These are phyloP conservation scores for Schoenoplectus tabernaemontani DNA, from an alignment of 202 grass and related monocot species.

Conservation along the genomic window DNA sequence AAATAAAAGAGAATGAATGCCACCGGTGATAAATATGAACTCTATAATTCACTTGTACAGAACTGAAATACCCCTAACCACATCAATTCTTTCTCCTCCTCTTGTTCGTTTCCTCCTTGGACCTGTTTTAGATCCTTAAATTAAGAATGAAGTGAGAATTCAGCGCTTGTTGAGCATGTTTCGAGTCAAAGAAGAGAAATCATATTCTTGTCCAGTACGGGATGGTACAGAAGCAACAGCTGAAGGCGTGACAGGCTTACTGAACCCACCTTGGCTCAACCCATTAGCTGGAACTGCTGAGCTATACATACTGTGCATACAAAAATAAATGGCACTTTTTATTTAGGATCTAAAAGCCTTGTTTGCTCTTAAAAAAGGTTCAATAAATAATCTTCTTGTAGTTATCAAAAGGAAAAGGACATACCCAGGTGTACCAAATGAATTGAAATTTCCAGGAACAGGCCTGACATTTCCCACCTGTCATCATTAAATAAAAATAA, in stretches of 20 bases:
- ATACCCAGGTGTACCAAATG: conserved; percentile 61
- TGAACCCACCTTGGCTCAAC: conserved; percentile 17
- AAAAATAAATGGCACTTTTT: neutral
- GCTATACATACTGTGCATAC: conserved; percentile 35
- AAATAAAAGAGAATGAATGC: conserved; percentile 11
- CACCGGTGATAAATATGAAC: neutral
- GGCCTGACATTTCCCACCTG: conserved; percentile 23
- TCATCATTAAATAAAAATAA: neutral
- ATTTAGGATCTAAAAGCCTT: neutral
- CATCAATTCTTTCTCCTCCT: neutral
- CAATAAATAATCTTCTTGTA: neutral
- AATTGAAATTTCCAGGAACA: conserved; percentile 38
- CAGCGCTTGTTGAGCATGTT: conserved; percentile 65
- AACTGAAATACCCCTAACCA: conserved; percentile 20
- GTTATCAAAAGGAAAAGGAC: neutral
- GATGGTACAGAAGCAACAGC: conserved; percentile 37
- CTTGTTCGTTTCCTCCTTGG: neutral
- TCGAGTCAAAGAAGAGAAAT: conserved; percentile 92
- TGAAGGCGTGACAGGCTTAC: conserved; percentile 30
- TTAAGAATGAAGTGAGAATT: conserved; percentile 16
- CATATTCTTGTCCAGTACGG: conserved; percentile 58
- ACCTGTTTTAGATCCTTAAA: neutral
- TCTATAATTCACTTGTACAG: conserved; percentile 30
- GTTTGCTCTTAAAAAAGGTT: neutral
- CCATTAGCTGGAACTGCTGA: conserved; percentile 39